A percentile compares a stretch with the other conserved stretches of the same genome.
These are phyloP conservation scores for Aspergillus fumigatus DNA, from an alignment of 2,329 filamentous ascomycete genomes.

Conservation along the genomic window DNA sequence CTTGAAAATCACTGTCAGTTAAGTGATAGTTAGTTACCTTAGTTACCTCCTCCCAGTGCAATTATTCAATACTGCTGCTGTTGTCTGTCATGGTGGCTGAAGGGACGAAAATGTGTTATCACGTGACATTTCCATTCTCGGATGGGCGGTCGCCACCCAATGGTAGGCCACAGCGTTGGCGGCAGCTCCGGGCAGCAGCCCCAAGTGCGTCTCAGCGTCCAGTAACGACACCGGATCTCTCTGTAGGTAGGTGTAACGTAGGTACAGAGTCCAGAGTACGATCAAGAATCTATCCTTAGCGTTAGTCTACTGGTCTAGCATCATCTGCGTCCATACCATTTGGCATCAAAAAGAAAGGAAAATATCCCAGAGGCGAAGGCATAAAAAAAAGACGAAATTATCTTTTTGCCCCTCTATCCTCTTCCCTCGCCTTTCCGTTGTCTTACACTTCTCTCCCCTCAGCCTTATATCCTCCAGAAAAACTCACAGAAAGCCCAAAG, in stretches of 20 bases:
- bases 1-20: background rate
- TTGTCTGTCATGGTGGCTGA: background rate
- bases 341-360: slow-evolving; percentile 1
- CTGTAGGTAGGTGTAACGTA: background rate
- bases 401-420: slow-evolving; percentile 10
- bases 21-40: background rate
- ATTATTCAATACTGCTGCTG: background rate
- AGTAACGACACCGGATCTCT: background rate
- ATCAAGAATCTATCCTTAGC: background rate
- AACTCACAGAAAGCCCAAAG: background rate
- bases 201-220: background rate
- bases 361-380: background rate
- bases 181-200: no score
- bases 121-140: background rate
- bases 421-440: slow-evolving; percentile 12
- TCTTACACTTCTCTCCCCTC: slow-evolving; percentile 11
- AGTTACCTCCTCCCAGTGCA: background rate
- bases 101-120: background rate
- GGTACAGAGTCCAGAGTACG: background rate
- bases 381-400: background rate
- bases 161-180: no score
- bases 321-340: background rate
- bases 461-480: background rate
- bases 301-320: background rate
- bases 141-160: no score